Conservation (phyloP, 139 green algal species). For the Chlorella sp. region DNA sequence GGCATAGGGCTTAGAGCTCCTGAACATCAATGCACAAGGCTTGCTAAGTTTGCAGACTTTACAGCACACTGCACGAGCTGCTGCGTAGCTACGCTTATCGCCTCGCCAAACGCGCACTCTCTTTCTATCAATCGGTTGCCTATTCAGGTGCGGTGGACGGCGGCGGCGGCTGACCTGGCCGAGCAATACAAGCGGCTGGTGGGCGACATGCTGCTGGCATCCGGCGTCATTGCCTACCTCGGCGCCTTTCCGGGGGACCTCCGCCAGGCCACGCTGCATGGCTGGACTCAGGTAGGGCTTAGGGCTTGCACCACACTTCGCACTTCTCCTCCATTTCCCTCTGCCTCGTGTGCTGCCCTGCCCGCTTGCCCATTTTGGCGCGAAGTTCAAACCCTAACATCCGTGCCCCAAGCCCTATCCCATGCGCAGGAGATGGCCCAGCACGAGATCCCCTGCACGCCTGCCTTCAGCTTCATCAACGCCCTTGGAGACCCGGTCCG, state of each 20-base stretch:
- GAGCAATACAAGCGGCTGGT: constrained; percentile 54
- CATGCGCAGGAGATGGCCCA: constrained; percentile 5
- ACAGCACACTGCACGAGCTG: too few relatives aligned
- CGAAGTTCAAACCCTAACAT: too few relatives aligned
- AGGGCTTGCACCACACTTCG: background rate
- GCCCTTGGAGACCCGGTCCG: constrained; percentile 65
- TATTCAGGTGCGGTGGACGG: constrained; percentile 68
- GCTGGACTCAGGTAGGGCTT: constrained; percentile 13
- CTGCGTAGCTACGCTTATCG: too few relatives aligned
- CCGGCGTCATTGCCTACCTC: constrained; percentile 64
- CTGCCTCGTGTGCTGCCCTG: too few relatives aligned
- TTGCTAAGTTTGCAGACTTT: too few relatives aligned
- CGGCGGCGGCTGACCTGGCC: constrained; percentile 44
- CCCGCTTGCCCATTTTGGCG: too few relatives aligned
- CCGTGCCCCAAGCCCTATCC: too few relatives aligned
- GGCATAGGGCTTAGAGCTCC: too few relatives aligned
- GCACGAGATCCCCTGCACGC: constrained; percentile 19
- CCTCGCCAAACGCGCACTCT: too few relatives aligned
- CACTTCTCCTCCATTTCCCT: background rate
- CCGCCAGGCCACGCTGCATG: constrained; percentile 11
- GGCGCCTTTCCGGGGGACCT: constrained; percentile 57
- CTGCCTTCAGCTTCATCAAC: constrained; percentile 10
- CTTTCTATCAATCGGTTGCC: too few relatives aligned
- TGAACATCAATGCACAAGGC: too few relatives aligned
- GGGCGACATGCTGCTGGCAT: constrained; percentile 63